phyloP scores from a whole-genome alignment of 2,329 filamentous ascomycete species.

The Colletotrichum cuscutae region DNA sequence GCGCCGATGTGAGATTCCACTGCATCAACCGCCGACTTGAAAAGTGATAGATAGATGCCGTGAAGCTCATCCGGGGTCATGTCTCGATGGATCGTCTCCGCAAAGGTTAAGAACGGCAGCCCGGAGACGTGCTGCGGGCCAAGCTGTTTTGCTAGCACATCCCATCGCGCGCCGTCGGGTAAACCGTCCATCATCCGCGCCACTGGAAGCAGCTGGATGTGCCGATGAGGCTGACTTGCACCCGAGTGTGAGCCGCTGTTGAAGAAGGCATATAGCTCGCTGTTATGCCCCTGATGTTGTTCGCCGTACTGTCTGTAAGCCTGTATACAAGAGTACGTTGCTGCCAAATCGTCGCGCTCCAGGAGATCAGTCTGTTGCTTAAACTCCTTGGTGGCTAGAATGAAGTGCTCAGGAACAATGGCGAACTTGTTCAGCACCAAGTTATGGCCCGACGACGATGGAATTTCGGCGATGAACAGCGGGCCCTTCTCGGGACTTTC shows the following conservation, averaged over 20 bases:
- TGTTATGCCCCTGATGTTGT: slow-evolving; percentile 34
- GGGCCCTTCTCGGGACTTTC: slow-evolving; percentile 64
- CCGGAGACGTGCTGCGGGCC: slow-evolving; percentile 9
- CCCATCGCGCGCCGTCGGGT: slow-evolving; percentile 52
- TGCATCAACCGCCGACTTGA: slow-evolving; percentile 54
- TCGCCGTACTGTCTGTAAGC: slow-evolving; percentile 57
- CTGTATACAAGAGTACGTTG: slow-evolving; percentile 69
- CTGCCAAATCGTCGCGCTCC: slow-evolving; percentile 68
- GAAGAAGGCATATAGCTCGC: slow-evolving; percentile 72
- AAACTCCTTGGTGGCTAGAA: slow-evolving; percentile 73
- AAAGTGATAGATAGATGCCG: slow-evolving; percentile 58
- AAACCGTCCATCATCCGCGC: slow-evolving; percentile 69
- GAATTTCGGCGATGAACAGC: slow-evolving; percentile 63
- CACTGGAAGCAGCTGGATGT: slow-evolving; percentile 77
- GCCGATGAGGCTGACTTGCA: slow-evolving; percentile 77
- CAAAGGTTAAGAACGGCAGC: slow-evolving; percentile 58
- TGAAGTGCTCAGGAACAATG: slow-evolving; percentile 76
- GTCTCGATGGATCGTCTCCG: slow-evolving; percentile 46
- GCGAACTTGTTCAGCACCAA: slow-evolving; percentile 82
- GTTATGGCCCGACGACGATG: slow-evolving; percentile 57
- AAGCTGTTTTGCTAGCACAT: slow-evolving; percentile 57
- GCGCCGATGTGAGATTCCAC: slow-evolving; percentile 39
- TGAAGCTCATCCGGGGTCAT: slow-evolving; percentile 51
- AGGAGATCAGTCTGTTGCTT: slow-evolving; percentile 73
- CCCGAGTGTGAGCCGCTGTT: slow-evolving; percentile 77